Evolutionary conservation across 148 eudicot genomes (phyloP).

Genomic region (Vaccinium darrowii): DNA sequence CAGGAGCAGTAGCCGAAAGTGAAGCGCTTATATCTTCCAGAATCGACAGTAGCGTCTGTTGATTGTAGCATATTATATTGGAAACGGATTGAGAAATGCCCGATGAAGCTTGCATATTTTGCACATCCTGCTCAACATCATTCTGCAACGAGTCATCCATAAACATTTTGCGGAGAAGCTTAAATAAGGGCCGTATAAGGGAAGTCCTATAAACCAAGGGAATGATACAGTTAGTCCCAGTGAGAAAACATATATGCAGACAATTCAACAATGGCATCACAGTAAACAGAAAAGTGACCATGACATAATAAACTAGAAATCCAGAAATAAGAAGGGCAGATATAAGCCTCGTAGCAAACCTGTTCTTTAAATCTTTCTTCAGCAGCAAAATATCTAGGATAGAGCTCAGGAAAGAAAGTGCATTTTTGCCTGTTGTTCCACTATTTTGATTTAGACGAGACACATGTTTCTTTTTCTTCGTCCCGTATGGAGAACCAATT

Average conservation of each 20-base stretch:
- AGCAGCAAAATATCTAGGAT: conserved; percentile 74
- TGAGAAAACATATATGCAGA: neutral
- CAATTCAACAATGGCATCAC: conserved; percentile 11
- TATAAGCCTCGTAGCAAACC: conserved; percentile 29
- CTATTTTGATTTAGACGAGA: conserved; percentile 10
- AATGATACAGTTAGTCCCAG: neutral
- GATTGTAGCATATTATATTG: conserved; percentile 46
- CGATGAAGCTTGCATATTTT: conserved; percentile 33
- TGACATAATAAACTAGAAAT: neutral
- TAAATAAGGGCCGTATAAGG: conserved; percentile 67
- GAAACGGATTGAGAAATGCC: conserved; percentile 35
- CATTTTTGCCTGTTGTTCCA: conserved; percentile 16
- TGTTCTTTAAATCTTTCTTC: conserved; percentile 71
- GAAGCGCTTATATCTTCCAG: conserved; percentile 76
- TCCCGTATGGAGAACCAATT: conserved; percentile 28
- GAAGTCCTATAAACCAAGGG: conserved; percentile 33
- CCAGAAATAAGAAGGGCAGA: neutral
- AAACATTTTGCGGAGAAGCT: conserved; percentile 57
- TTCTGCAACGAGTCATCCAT: conserved; percentile 31
- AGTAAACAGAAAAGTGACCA: neutral
- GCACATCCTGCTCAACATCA: conserved; percentile 27
- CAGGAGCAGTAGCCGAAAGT: conserved; percentile 25
- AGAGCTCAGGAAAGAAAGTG: conserved; percentile 52
- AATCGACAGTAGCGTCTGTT: conserved; percentile 65
- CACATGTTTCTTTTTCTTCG: conserved; percentile 53